Conservation (phyloP, 768 basidiomycete genomes). For the Naganishia randhawae region DNA sequence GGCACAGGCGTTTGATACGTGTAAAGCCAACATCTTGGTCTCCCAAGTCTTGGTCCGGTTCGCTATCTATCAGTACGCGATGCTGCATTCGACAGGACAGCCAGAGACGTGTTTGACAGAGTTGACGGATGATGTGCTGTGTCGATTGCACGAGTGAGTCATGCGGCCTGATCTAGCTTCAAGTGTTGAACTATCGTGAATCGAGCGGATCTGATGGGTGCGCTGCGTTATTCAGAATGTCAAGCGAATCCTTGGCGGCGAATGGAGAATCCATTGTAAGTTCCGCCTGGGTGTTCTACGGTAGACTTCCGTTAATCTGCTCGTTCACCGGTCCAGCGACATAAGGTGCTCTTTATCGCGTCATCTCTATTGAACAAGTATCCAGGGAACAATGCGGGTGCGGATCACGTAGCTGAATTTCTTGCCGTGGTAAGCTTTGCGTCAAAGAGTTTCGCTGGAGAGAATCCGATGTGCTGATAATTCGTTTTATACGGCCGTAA, state of each 20-base stretch:
- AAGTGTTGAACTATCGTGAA: too few species aligned
- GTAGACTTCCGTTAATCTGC: background rate
- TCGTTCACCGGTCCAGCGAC: background rate
- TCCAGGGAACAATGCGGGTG: slow-evolving; percentile 32
- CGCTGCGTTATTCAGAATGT: slow-evolving; percentile 32
- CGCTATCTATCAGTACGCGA: slow-evolving; percentile 42
- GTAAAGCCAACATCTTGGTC: slow-evolving; percentile 45
- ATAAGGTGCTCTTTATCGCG: slow-evolving; percentile 37
- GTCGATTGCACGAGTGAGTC: slow-evolving; percentile 42
- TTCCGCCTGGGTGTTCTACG: background rate
- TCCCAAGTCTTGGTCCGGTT: slow-evolving; percentile 45
- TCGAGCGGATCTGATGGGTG: background rate
- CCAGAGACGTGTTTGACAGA: slow-evolving; percentile 35
- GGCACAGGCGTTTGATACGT: slow-evolving; percentile 35
- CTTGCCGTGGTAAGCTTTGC: slow-evolving; percentile 32
- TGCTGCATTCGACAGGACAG: slow-evolving; percentile 38
- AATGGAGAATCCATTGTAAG: slow-evolving; percentile 46
- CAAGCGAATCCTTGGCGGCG: slow-evolving; percentile 46
- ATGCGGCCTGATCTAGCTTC: too few species aligned
- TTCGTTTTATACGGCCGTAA: background rate
- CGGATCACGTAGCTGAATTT: slow-evolving; percentile 36
- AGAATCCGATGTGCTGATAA: background rate
- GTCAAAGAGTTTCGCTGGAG: background rate
- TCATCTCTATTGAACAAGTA: slow-evolving; percentile 37
- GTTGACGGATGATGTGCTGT: slow-evolving; percentile 43